phyloP scores from a whole-genome alignment of 1,139 yeast species.

The Nakaseomyces kungkrabaensis region DNA sequence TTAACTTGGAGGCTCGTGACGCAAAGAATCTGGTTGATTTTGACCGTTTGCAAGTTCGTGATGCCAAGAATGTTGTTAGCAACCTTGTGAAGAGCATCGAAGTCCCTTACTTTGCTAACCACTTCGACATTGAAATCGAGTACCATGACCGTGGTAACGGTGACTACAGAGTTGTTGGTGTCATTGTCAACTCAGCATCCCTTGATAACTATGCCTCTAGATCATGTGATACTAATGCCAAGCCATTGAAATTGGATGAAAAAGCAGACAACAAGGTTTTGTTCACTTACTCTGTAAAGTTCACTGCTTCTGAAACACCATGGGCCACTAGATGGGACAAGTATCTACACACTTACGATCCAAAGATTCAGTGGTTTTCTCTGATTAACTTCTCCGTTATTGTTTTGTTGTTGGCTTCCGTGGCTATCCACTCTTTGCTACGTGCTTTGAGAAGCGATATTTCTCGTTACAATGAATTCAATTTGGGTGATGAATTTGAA shows the following conservation, averaged over 20 bases:
- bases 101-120: slow-evolving; percentile 58
- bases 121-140: slow-evolving; percentile 67
- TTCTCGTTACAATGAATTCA: slow-evolving; percentile 78
- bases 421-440: slow-evolving; percentile 70
- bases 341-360: slow-evolving; percentile 82
- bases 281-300: slow-evolving; percentile 56
- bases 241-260: slow-evolving; percentile 38
- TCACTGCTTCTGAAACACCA: slow-evolving; percentile 57
- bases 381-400: slow-evolving; percentile 74
- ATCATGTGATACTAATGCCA: slow-evolving; percentile 30
- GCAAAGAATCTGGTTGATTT: neutral
- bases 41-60: neutral
- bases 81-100: slow-evolving; percentile 12
- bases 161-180: slow-evolving; percentile 83
- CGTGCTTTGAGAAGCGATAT: slow-evolving; percentile 81
- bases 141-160: slow-evolving; percentile 69
- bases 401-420: slow-evolving; percentile 65
- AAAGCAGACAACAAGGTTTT: slow-evolving; percentile 37
- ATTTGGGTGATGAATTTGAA: slow-evolving; percentile 75
- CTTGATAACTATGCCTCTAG: slow-evolving; percentile 34
- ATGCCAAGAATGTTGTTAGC: slow-evolving; percentile 11
- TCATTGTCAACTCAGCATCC: slow-evolving; percentile 62
- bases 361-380: slow-evolving; percentile 93
- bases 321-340: slow-evolving; percentile 99
- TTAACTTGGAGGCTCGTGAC: neutral